Conservation (phyloP, 768 basidiomycete species). For the Leccinellum luteum region DNA sequence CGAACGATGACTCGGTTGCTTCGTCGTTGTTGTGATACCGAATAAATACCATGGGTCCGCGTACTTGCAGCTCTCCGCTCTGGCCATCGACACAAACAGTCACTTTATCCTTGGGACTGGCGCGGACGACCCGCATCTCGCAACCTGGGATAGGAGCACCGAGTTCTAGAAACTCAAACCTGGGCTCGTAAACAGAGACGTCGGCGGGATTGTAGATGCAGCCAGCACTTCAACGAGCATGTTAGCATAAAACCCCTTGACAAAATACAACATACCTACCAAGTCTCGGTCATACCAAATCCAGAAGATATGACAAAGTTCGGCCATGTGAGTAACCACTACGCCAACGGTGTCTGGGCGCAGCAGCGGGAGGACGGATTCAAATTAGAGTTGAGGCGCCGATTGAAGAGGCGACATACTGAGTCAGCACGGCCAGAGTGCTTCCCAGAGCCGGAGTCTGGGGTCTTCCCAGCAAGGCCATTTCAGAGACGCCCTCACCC, state of each 20-base stretch:
- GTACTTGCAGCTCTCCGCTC: slow-evolving; percentile 40
- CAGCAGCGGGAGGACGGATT: too few relatives aligned
- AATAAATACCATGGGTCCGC: slow-evolving; percentile 36
- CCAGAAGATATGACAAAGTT: slow-evolving; percentile 23
- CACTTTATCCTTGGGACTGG: slow-evolving; percentile 20
- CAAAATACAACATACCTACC: slow-evolving; percentile 17
- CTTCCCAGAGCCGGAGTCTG: too few relatives aligned
- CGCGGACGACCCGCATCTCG: slow-evolving; percentile 32
- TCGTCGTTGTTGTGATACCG: slow-evolving; percentile 47
- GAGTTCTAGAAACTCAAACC: slow-evolving; percentile 35
- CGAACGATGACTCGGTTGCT: slow-evolving; percentile 48
- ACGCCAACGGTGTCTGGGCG: too few relatives aligned
- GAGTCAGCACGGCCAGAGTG: too few relatives aligned
- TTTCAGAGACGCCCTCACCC: too few relatives aligned
- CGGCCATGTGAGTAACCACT: too few relatives aligned
- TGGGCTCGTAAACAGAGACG: not conserved
- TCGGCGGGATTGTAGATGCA: slow-evolving; percentile 33
- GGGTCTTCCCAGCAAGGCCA: too few relatives aligned
- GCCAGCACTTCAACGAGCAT: slow-evolving; percentile 26
- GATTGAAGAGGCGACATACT: too few relatives aligned
- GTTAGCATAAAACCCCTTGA: not conserved
- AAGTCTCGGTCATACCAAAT: slow-evolving; percentile 46
- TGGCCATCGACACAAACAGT: slow-evolving; percentile 26
- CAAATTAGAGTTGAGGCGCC: too few relatives aligned
- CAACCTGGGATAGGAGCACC: slow-evolving; percentile 27